These are phyloP conservation scores for Gynochthodes officinalis DNA, from an alignment of 257 asterid genomes.

Conservation along the genomic window DNA sequence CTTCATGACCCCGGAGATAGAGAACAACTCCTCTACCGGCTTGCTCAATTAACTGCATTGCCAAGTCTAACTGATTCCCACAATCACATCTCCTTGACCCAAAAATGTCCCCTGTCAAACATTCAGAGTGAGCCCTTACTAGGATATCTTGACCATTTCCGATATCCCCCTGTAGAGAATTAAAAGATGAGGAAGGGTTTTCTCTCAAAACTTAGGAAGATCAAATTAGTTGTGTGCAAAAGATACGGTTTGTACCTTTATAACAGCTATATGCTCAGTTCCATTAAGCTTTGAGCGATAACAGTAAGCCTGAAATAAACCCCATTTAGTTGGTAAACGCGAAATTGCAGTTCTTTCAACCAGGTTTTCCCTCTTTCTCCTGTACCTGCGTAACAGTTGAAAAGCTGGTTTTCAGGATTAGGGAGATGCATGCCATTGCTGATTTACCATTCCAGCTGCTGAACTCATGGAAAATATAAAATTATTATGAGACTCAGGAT, in stretches of 20 bases:
- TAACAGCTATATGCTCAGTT: conserved; percentile 67
- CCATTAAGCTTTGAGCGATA: conserved; percentile 77
- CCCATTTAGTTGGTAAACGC: conserved; percentile 79
- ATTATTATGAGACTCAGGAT: too few species aligned
- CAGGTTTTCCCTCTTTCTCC: conserved; percentile 74
- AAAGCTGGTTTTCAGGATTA: background rate
- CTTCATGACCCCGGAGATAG: conserved; percentile 82
- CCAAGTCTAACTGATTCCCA: conserved; percentile 74
- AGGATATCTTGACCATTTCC: conserved; percentile 80
- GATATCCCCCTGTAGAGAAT: conserved; percentile 48
- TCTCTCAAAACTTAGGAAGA: background rate
- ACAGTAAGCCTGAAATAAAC: conserved; percentile 55
- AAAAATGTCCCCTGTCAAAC: conserved; percentile 79
- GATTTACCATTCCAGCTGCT: background rate
- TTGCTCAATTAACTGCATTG: conserved; percentile 70
- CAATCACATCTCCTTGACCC: conserved; percentile 84
- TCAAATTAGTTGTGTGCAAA: background rate
- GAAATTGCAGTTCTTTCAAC: conserved; percentile 68
- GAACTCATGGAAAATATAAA: too few species aligned
- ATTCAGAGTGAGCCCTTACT: conserved; percentile 87
- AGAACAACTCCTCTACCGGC: conserved; percentile 72
- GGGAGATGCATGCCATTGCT: background rate
- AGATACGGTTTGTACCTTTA: conserved; percentile 40
- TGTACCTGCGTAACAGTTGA: conserved; percentile 39
- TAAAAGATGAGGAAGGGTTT: background rate